These are phyloP conservation scores for Russula sp. DNA, from an alignment of 768 basidiomycete genomes.

Conservation along the genomic window DNA sequence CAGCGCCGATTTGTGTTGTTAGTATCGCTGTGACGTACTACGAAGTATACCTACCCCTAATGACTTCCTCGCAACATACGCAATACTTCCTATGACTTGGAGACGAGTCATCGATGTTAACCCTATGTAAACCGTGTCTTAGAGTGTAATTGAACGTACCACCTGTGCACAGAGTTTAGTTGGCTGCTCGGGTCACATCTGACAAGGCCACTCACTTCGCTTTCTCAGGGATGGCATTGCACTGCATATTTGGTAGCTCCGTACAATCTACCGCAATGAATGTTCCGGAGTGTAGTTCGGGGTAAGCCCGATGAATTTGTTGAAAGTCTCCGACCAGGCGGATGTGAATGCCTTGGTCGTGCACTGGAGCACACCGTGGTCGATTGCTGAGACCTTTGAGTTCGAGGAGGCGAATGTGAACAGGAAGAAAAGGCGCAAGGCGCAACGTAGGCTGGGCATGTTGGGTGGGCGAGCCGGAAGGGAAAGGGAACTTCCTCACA, in stretches of 20 bases:
- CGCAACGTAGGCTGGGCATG: slow-evolving; percentile 6
- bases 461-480: not conserved
- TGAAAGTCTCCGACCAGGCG: slow-evolving; percentile 24
- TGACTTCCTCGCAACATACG: slow-evolving; percentile 24
- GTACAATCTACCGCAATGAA: slow-evolving; percentile 25
- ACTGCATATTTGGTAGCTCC: slow-evolving; percentile 14
- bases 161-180: slow-evolving; percentile 13
- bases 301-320: slow-evolving; percentile 18
- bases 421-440: not conserved
- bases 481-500: not conserved
- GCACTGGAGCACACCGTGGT: slow-evolving; percentile 26
- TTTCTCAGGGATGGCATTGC: slow-evolving; percentile 15
- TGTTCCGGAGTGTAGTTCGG: slow-evolving; percentile 19
- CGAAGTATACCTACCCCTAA: slow-evolving; percentile 11
- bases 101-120: not conserved
- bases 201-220: slow-evolving; percentile 13
- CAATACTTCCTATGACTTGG: slow-evolving; percentile 23
- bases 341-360: slow-evolving; percentile 25
- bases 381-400: not conserved
- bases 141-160: slow-evolving; percentile 8
- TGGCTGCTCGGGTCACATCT: not conserved
- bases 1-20: not conserved
- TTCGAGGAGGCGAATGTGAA: slow-evolving; percentile 9
- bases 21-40: not conserved
- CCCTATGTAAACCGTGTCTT: not conserved